Base-by-base conservation (phyloP, 257 asterid genomes). In the Gentiana straminea region DNA sequence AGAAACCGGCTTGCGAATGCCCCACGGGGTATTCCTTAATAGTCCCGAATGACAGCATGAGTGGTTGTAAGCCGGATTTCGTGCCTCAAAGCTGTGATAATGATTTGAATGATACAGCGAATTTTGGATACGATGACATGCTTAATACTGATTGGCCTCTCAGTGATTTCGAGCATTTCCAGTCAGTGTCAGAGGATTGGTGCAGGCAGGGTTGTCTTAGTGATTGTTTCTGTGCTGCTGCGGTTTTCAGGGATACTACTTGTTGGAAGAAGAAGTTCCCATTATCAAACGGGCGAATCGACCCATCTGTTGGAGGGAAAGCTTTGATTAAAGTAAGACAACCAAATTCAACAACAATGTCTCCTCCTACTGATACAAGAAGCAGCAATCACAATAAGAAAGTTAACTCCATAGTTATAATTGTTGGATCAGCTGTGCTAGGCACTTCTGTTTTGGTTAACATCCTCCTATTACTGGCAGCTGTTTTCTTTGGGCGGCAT, bases 31-130 rank as follows among this genome's bases (percentile, higher is more conserved):
- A 71, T 64, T 62, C 78, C 0, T 7, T 24, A 8, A 0, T 65
- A 12, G 69, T 73, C n/a, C 74, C 62, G 0, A 54, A 43, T 0
- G 68, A 71, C 53, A 8, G n/a, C 49, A 13, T 37, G 58, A 53
- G 68, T 2, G 72, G 69, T 1, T 78, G 84, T 68, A 66, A 56
- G 8, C 75, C 35, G 0, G 60, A 63, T 55, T 74, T 65, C 33
- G 2, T 55, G 35, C 57, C 57, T 1, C 68, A 61, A 34, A 64
- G 55, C 51, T 77, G 79, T 49, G 55, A 57, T 55, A 43, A 34
- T 5, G 56, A 62, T 11, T 35, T 13, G 34, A 35, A 53, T 2
- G 77, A 64, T 5, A 15, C 35, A 8, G 71, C 46, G 8, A n/a
- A 15, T 6, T 65, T 57, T 44, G 12, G 9, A 33, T 32, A 64